Conservation (phyloP, 2,329 filamentous ascomycete species). For the Nemania diffusa region DNA sequence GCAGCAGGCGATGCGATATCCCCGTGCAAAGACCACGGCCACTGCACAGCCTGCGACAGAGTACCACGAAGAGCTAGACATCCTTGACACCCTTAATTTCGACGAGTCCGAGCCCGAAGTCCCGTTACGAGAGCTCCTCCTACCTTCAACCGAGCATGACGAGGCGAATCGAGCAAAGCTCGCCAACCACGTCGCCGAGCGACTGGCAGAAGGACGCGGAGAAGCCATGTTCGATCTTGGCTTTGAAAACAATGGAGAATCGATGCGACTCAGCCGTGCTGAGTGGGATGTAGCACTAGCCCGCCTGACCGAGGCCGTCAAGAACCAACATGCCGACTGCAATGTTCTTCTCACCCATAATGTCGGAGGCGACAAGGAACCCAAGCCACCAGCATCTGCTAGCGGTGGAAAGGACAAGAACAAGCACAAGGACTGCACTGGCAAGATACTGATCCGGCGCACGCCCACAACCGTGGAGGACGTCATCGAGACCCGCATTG, state of each 20-base stretch:
- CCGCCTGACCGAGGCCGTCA: slow-evolving; percentile 73
- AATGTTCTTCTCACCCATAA: slow-evolving; percentile 90
- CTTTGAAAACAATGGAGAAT: slow-evolving; percentile 87
- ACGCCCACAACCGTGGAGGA: slow-evolving; percentile 80
- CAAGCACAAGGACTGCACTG: slow-evolving; percentile 67
- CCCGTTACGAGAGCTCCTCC: slow-evolving; percentile 79
- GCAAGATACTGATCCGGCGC: slow-evolving; percentile 87
- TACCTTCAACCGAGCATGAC: slow-evolving; percentile 63
- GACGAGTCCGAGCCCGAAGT: slow-evolving; percentile 75
- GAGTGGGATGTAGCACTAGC: slow-evolving; percentile 80
- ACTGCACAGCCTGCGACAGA: slow-evolving; percentile 58
- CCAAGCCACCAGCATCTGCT: slow-evolving; percentile 59
- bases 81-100: slow-evolving; percentile 81
- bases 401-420: slow-evolving; percentile 70
- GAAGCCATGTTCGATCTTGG: slow-evolving; percentile 94
- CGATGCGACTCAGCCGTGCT: slow-evolving; percentile 77
- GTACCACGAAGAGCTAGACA: slow-evolving; percentile 90
- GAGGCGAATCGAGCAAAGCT: slow-evolving; percentile 72
- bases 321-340: slow-evolving; percentile 75
- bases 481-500: slow-evolving; percentile 94
- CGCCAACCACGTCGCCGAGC: slow-evolving; percentile 70
- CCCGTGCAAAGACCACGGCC: slow-evolving; percentile 51
- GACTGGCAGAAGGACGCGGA: slow-evolving; percentile 84
- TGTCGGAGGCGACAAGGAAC: slow-evolving; percentile 81
- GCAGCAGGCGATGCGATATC: slow-evolving; percentile 81